Evolutionary conservation across 768 basidiomycete genomes (phyloP).

Genomic region (Cystofilobasidium ferigula): DNA sequence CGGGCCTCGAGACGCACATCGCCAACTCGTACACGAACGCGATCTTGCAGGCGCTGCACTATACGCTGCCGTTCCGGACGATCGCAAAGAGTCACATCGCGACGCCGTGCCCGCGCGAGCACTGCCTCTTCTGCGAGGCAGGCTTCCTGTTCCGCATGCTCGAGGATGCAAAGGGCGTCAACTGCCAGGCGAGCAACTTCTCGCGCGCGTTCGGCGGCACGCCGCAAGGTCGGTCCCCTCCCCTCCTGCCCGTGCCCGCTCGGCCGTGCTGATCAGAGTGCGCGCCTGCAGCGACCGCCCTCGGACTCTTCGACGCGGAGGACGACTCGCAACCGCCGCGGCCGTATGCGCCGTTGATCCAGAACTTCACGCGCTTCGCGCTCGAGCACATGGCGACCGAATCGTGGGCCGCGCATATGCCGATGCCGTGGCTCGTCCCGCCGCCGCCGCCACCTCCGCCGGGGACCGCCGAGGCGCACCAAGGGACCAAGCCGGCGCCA

Average conservation of each 20-base stretch:
- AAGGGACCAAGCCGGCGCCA: constrained; percentile 39
- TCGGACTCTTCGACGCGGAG: constrained; percentile 82
- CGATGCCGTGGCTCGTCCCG: constrained; percentile 45
- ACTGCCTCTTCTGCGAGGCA: constrained; percentile 87
- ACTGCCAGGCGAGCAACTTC: constrained; percentile 95
- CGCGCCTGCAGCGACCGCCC: constrained; percentile 46
- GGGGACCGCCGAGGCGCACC: too few relatives aligned
- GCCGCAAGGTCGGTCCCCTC: constrained; percentile 60
- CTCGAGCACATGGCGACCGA: constrained; percentile 71
- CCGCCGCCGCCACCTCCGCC: too few relatives aligned
- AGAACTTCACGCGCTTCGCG: constrained; percentile 87
- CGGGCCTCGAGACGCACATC: constrained; percentile 93
- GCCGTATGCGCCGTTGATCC: constrained; percentile 83
- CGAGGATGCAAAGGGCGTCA: constrained; percentile 82
- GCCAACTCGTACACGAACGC: constrained; percentile 94
- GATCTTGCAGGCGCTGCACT: constrained; percentile 80
- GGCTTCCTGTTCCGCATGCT: constrained; percentile 93
- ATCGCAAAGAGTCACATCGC: constrained; percentile 87
- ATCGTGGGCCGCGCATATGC: constrained; percentile 45
- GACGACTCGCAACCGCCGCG: constrained; percentile 52
- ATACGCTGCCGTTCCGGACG: constrained; percentile 59
- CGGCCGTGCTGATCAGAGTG: too few relatives aligned
- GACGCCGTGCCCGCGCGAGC: constrained; percentile 73
- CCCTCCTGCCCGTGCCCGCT: neutral
- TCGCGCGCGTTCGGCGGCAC: constrained; percentile 84